Percentiles rank a stretch among this genome's conserved stretches.
phyloP scores from a whole-genome alignment of 2,329 filamentous ascomycete species.

The Cladosporium sp. region DNA sequence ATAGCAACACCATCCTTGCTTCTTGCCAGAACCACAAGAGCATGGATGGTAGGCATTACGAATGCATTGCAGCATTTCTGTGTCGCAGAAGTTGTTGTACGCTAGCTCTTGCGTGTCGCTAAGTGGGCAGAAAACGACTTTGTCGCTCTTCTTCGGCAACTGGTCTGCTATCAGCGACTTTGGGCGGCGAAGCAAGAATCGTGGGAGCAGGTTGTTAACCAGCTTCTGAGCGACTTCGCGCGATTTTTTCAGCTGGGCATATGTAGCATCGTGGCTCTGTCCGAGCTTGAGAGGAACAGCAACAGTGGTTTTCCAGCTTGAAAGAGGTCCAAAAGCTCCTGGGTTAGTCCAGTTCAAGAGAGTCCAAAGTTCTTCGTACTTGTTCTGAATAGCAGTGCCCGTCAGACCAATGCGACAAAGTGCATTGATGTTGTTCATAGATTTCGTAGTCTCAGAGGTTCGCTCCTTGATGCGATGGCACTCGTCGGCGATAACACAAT shows the following conservation, averaged over 20 bases:
- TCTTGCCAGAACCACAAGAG: conserved; percentile 63
- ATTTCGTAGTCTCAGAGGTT: conserved; percentile 70
- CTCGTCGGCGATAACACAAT: conserved; percentile 90
- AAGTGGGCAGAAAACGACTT: conserved; percentile 90
- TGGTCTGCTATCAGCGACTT: conserved; percentile 90
- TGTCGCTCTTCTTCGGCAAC: conserved; percentile 88
- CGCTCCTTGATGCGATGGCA: conserved; percentile 85
- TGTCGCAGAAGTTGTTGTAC: conserved; percentile 77
- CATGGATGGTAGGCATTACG: conserved; percentile 65
- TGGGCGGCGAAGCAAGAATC: conserved; percentile 87
- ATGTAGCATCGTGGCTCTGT: conserved; percentile 87
- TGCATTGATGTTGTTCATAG: conserved; percentile 86
- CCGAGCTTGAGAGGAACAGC: conserved; percentile 77
- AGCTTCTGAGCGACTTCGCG: conserved; percentile 79
- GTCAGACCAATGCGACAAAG: conserved; percentile 90
- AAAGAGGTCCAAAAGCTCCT: conserved; percentile 61
- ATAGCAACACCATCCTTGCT: conserved; percentile 78
- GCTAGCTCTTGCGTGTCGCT: conserved; percentile 76
- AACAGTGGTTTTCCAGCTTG: conserved; percentile 75
- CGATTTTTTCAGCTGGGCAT: conserved; percentile 74
- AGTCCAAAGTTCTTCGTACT: conserved; percentile 95
- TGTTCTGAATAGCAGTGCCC: conserved; percentile 95
- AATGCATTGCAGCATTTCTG: conserved; percentile 66
- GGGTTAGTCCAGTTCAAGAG: conserved; percentile 95
- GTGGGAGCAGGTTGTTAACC: conserved; percentile 79